Evolutionary conservation across 2,329 filamentous ascomycete genomes (phyloP).

Genomic region (Calonectria leucothoes): DNA sequence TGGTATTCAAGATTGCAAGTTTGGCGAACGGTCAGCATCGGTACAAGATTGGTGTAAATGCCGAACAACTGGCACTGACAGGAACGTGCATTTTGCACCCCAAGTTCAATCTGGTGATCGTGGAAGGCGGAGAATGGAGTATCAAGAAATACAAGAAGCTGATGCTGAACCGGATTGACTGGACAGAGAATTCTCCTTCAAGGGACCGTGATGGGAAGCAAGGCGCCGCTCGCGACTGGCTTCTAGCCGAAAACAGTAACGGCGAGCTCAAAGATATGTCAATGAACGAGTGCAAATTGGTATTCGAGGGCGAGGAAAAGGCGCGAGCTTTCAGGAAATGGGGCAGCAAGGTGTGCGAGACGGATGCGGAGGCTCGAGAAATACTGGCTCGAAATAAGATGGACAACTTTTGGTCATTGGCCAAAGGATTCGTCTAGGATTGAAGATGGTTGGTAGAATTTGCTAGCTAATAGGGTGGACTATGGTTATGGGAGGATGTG

Average conservation of each 20-base stretch:
- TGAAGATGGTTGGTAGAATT: background rate
- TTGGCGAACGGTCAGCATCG: slow-evolving; percentile 94
- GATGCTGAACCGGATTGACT: slow-evolving; percentile 93
- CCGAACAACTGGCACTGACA: slow-evolving; percentile 87
- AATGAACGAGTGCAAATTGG: slow-evolving; percentile 81
- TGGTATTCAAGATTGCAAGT: slow-evolving; percentile 90
- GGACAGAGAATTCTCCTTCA: slow-evolving; percentile 88
- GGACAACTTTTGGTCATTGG: slow-evolving; percentile 94
- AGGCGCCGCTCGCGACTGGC: slow-evolving; percentile 77
- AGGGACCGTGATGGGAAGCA: slow-evolving; percentile 70
- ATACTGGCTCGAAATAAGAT: slow-evolving; percentile 84
- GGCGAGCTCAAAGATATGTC: slow-evolving; percentile 85
- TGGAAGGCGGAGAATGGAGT: slow-evolving; percentile 88
- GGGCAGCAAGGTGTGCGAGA: slow-evolving; percentile 91
- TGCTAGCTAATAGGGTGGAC: too few species aligned
- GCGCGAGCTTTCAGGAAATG: slow-evolving; percentile 85
- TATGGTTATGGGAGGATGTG: background rate
- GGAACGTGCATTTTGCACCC: slow-evolving; percentile 95
- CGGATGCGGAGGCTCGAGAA: slow-evolving; percentile 88
- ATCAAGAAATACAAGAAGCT: slow-evolving; percentile 90
- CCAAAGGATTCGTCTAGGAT: slow-evolving; percentile 67
- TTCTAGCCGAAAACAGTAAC: slow-evolving; percentile 81
- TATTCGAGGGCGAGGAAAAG: slow-evolving; percentile 94
- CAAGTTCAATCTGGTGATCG: slow-evolving; percentile 87
- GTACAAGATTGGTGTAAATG: slow-evolving; percentile 93